These are phyloP conservation scores for Calonectria fujianensis DNA, from an alignment of 2,329 filamentous ascomycete genomes.

Conservation along the genomic window DNA sequence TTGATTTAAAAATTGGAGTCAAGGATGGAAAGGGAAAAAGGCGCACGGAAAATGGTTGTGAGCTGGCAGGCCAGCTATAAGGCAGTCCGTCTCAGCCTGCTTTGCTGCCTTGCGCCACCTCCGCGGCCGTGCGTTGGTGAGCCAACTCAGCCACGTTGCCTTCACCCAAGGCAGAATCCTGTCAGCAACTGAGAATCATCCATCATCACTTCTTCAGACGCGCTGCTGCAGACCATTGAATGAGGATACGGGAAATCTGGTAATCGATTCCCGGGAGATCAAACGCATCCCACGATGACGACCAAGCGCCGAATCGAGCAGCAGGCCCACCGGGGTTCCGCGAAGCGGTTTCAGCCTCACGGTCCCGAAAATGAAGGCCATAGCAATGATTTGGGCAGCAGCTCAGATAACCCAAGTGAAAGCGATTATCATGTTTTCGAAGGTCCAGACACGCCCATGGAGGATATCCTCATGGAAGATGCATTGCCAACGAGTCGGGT, in stretches of 20 bases:
- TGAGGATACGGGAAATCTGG: too few species aligned
- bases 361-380: not conserved
- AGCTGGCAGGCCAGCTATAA: not conserved
- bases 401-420: not conserved
- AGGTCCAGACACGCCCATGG: not conserved
- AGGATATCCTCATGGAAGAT: not conserved
- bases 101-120: conserved; percentile 23
- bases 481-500: not conserved
- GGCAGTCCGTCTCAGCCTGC: not conserved
- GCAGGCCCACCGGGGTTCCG: not conserved
- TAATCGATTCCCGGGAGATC: not conserved
- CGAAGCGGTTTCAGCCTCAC: not conserved
- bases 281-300: not conserved
- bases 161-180: not conserved
- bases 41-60: not conserved
- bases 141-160: not conserved
- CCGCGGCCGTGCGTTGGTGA: not conserved
- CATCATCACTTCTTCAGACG: not conserved
- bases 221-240: not conserved
- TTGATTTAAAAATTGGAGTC: not conserved
- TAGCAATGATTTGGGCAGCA: not conserved
- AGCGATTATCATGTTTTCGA: not conserved
- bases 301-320: conserved; percentile 15
- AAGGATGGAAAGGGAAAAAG: not conserved
- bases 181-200: not conserved